Percentiles rank a stretch among this genome's conserved stretches.
Evolutionary conservation across 2,329 filamentous ascomycete genomes (phyloP).

Genomic region (Karstenula rhodostoma): DNA sequence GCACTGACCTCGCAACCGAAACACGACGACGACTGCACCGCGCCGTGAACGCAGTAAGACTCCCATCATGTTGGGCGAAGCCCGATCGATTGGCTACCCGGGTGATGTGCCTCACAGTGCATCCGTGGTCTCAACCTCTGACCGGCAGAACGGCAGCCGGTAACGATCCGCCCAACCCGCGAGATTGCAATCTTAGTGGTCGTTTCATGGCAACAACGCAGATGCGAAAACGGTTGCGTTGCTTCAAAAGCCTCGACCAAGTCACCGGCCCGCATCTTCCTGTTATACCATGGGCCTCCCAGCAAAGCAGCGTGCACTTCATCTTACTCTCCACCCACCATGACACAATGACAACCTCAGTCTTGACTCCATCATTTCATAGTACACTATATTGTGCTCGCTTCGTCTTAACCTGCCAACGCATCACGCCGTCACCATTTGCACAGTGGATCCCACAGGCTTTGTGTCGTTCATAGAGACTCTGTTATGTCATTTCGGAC

Average conservation of each 20-base stretch:
- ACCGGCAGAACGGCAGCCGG: not conserved
- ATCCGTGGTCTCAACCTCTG: not conserved
- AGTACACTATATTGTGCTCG: not conserved
- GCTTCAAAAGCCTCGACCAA: not conserved
- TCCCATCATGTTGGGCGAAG: not conserved
- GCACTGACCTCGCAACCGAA: constrained; percentile 12
- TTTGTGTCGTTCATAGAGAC: not conserved
- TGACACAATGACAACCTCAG: not conserved
- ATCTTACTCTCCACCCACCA: not conserved
- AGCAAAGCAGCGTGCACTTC: not conserved
- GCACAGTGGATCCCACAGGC: not conserved
- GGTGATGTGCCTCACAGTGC: not conserved
- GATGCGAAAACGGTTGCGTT: not conserved
- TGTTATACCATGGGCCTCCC: not conserved
- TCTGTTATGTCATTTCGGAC: not conserved
- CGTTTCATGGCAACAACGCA: not conserved
- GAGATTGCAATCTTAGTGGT: not conserved
- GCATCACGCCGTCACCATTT: not conserved
- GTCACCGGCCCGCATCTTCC: not conserved
- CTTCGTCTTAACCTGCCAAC: not conserved
- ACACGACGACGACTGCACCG: not conserved
- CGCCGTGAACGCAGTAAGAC: not conserved
- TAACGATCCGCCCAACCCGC: not conserved
- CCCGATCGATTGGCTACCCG: constrained; percentile 2
- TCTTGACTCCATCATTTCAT: not conserved